Base-by-base conservation (phyloP, 805 yeast genomes). In the Yarrowia sp. region DNA sequence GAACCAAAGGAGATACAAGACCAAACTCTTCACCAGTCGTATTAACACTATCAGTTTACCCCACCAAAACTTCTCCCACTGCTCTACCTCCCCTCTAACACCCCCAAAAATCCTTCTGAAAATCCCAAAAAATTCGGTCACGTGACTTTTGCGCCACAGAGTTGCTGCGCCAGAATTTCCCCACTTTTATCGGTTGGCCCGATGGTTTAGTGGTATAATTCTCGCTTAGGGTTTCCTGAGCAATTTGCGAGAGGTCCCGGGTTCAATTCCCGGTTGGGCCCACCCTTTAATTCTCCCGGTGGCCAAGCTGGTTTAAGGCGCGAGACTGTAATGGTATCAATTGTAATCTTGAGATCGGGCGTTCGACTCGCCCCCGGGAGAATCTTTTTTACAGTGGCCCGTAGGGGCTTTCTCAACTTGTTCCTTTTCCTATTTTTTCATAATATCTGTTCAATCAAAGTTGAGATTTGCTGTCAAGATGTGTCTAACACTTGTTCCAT, bases 291-390 rank as follows among this genome's bases (percentile, higher is more conserved):
- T 15, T 58, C 66, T 61, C 66, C 66, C 66, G 66, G 66, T 61
- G 66, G 66, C 66, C 66, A 46, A 61, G 66, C 55, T 61, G 66
- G 66, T 61, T 61, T 61, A 61, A 44, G 66, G 66, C 66, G 66
- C 66, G 66, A 61, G 66, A 61, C 66, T 61, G 66, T 61, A 61
- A 61, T 61, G 66, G 66, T 38, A 46, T 10, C 19, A 39, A 46
- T 61, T 61, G 66, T 46, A 46, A 61, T 61, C 66, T 61, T 61
- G 66, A 61, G 66, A 61, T 61, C 66, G 66, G 66, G 66, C 55
- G 66, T 61, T 61, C 66, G 66, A 61, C 55, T 61, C 66, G 55
- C 66, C 66, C 66, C 66, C 66, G 66, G 66, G 66, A 61, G 66
- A 61, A 36, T 20, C 5, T 17, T 58, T 58, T 61, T 61, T 40